Base-by-base conservation (phyloP, 1,284 basidiomycete genomes). In the Salmacisia buchloeana region DNA sequence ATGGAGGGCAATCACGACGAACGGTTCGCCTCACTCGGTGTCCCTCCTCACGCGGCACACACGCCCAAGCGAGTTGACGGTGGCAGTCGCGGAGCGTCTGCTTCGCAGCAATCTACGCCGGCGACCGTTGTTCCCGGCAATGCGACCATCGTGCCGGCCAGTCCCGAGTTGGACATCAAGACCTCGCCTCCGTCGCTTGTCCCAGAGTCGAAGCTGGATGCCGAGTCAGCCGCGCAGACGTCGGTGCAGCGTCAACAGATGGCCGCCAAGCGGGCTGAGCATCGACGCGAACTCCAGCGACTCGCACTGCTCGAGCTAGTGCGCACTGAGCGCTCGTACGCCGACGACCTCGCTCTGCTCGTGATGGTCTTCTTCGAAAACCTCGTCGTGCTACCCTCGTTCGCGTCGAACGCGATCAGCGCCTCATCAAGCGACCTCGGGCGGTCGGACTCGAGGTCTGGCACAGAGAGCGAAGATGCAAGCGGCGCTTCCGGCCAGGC, bases 311-410 rank as follows among this genome's bases (percentile, higher is more conserved):
- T 78, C 29, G 77, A 79, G 58, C 67, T 79, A 18, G 66, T 74
- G 36, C 75, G 77, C 61, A 79, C 77, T 2, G 77, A 79, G 39
- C 69, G 69, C 31, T 73, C 72, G 61, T 79, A 78, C 34, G 72
- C 73, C 23, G 70, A 74, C n/a, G 77, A 79, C 43, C 67, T 79
- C 3, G 68, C 69, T 7, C 63, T 72, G 29, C 60, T 79, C 25
- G 71, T 77, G 6, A 59, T 71, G 29, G 74, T 79, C 59, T 79
- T 75, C 63, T 77, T 79, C 39, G 68, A 68, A 61, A 71, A 75
- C 41, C 64, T 78, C 52, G 68, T 58, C 23, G 63, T 61, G 43
- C 70, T 78, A 67, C 74, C 76, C 6, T 77, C 69, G 60, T 78
- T 79, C 65, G 65, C 49, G 21, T 29, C 49, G n/a, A n/a, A n/a